Evolutionary conservation across 1,139 yeast genomes (phyloP).

Genomic region (Candida sanyaensis): DNA sequence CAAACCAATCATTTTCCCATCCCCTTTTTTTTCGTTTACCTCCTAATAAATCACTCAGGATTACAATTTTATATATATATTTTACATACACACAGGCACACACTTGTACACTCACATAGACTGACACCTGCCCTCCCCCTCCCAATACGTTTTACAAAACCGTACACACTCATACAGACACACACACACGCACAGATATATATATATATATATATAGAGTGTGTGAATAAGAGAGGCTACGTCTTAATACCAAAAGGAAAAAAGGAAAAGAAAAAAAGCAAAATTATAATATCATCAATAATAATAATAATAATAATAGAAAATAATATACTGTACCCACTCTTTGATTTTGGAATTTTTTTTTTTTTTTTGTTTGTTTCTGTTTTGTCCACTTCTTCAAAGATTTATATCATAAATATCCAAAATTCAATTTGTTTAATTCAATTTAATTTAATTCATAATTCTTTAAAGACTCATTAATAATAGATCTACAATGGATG

Average conservation of each 20-base stretch:
- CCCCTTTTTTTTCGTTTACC: too few relatives aligned
- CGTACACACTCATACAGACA: not conserved
- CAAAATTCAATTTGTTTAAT: too few relatives aligned
- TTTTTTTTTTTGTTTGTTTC: too few relatives aligned
- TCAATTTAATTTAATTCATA: too few relatives aligned
- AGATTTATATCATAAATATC: too few relatives aligned
- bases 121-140: not conserved
- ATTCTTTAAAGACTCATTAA: not conserved
- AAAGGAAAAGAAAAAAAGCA: not conserved
- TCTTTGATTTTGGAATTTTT: not conserved
- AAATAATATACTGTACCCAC: slow-evolving; percentile 2
- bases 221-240: not conserved
- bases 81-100: not conserved
- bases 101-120: not conserved
- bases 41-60: not conserved
- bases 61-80: not conserved
- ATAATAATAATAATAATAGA: not conserved
- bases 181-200: not conserved
- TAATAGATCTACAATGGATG: not conserved
- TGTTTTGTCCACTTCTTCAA: not conserved
- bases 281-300: not conserved
- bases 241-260: not conserved
- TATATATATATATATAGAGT: not conserved
- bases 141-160: not conserved
- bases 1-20: too few relatives aligned